Evolutionary conservation across 2,329 filamentous ascomycete genomes (phyloP), one percentile per base, ranked within the genome.

Genomic region (Gliomastix tumulicola): DNA sequence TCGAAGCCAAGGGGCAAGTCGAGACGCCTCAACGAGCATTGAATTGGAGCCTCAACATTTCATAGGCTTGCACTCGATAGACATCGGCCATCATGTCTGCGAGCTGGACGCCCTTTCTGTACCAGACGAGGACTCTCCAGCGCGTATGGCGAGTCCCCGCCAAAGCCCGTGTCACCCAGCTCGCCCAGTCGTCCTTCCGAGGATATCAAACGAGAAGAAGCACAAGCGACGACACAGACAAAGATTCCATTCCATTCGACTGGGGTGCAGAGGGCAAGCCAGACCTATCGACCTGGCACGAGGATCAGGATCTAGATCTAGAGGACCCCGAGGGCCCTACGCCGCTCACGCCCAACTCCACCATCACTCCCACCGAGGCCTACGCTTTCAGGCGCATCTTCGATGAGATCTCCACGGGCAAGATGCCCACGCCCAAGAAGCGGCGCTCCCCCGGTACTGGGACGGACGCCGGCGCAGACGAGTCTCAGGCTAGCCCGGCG

Each of bases 81-180:
- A n/a, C n/a, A n/a, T 16, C 31, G 5, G 25, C 7, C 11, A 51
- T 40, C 17, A 75, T 75, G 65, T 55, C 65, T 12, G 60, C 65
- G 3, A 70, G 74, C 7, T 56, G 78, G 12, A 59, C 79, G 5
- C 79, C 82, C 0, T 88, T 88, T 39, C 67, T 88, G 7, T 88
- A 87, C 51, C 80, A 84, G 45, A 88, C 84, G 6, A 65, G 71
- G 41, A 86, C 83, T 0, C 69, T 63, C 11, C 50, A 55, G 17
- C 51, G 51, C 5, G 48, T 48, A 22, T 44, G n/a, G n/a, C n/a
- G n/a, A n/a, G n/a, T n/a, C n/a, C n/a, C n/a, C n/a, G n/a, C n/a
- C n/a, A n/a, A n/a, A n/a, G n/a, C n/a, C n/a, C n/a, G n/a, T n/a
- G n/a, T n/a, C n/a, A n/a, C n/a, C n/a, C n/a, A n/a, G n/a, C n/a